phyloP scores from a whole-genome alignment of 2,329 filamentous ascomycete species.

The Cladophialophora exuberans region DNA sequence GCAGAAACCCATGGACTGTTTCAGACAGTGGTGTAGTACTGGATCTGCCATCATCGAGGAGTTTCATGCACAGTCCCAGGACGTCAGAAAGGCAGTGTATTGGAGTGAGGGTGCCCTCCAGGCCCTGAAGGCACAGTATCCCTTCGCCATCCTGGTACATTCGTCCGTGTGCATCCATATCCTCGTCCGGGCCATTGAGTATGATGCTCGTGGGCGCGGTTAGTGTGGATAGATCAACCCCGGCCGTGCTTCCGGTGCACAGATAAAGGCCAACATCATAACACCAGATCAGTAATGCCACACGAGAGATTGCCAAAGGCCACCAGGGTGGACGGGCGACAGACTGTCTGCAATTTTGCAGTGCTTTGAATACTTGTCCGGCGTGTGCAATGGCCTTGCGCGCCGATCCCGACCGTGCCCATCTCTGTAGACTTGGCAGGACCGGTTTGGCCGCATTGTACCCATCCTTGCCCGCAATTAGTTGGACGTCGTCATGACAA shows the following conservation, averaged over 20 bases:
- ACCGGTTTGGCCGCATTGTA: not conserved
- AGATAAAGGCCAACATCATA: not conserved
- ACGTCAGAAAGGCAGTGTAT: not conserved
- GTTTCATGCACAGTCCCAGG: not conserved
- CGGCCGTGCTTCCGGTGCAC: not conserved
- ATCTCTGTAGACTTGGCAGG: not conserved
- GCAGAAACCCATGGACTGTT: not conserved
- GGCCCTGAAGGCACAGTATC: not conserved
- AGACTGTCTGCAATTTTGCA: not conserved
- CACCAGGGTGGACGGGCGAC: not conserved
- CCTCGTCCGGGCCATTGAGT: not conserved
- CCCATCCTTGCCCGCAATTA: not conserved
- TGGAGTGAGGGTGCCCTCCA: not conserved
- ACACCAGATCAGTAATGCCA: not conserved
- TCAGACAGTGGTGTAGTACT: not conserved
- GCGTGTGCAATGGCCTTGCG: not conserved
- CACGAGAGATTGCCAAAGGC: not conserved
- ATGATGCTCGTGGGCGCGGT: not conserved
- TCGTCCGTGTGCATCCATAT: not conserved
- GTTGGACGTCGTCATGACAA: conserved; percentile 2
- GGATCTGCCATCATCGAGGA: not conserved
- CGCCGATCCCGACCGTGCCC: not conserved
- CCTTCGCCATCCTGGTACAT: not conserved
- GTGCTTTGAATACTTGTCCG: not conserved
- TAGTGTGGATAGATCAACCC: not conserved